Conservation (phyloP, 2,329 filamentous ascomycete genomes). For the Hyphodiscus sp. region DNA sequence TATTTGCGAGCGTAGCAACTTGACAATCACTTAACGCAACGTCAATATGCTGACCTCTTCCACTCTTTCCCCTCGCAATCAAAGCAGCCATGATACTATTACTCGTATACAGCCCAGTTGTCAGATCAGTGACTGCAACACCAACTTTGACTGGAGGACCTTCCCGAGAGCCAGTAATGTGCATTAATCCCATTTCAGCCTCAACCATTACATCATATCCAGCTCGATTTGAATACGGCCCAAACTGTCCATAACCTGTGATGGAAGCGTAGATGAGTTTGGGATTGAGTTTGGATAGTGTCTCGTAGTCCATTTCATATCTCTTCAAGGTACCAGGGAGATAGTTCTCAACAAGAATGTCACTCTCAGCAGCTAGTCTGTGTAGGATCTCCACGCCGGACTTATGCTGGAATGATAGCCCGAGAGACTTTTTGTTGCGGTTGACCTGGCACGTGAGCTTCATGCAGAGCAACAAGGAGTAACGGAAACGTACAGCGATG, state of each 20-base stretch:
- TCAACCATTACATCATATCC: slow-evolving; percentile 99
- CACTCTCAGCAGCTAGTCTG: slow-evolving; percentile 73
- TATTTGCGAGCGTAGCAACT: slow-evolving; percentile 88
- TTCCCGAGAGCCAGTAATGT: slow-evolving; percentile 86
- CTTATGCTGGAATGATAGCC: slow-evolving; percentile 80
- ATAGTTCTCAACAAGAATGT: slow-evolving; percentile 96
- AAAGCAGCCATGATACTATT: slow-evolving; percentile 95
- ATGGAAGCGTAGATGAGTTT: slow-evolving; percentile 89
- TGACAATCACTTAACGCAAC: slow-evolving; percentile 90
- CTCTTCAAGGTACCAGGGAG: slow-evolving; percentile 84
- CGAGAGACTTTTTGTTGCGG: slow-evolving; percentile 93
- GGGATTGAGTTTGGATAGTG: slow-evolving; percentile 75
- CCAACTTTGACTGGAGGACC: slow-evolving; percentile 95
- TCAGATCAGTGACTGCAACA: slow-evolving; percentile 93
- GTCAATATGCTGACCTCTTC: slow-evolving; percentile 87
- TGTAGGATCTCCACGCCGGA: slow-evolving; percentile 83
- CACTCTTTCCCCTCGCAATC: slow-evolving; percentile 65
- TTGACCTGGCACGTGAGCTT: slow-evolving; percentile 58
- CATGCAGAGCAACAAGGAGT: background rate
- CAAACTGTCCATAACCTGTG: slow-evolving; percentile 93
- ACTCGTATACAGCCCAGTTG: slow-evolving; percentile 88
- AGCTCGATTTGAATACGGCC: slow-evolving; percentile 77
- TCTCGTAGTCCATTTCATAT: slow-evolving; percentile 84
- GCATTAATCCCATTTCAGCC: slow-evolving; percentile 96
- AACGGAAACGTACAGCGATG: slow-evolving; percentile 61